These are phyloP conservation scores for Yamadazyma phyllophila DNA, from an alignment of 805 yeast species.

Conservation along the genomic window DNA sequence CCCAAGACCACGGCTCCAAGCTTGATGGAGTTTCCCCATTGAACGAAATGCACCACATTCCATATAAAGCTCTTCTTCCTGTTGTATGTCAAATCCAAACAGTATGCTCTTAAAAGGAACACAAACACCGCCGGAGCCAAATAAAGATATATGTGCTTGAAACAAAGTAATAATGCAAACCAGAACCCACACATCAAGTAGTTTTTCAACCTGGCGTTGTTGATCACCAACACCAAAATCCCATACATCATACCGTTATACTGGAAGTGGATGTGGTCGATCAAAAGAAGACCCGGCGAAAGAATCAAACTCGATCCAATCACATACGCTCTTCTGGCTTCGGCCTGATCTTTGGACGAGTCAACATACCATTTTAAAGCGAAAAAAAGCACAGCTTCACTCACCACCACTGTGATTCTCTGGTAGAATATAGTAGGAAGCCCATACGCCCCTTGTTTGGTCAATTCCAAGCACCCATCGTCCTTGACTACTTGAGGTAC, in stretches of 20 bases:
- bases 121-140: constrained; percentile 93
- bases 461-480: constrained; percentile 79
- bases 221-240: constrained; percentile 67
- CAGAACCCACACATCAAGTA: constrained; percentile 61
- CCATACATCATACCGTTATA: constrained; percentile 95
- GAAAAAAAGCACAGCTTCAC: constrained; percentile 68
- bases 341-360: constrained; percentile 34
- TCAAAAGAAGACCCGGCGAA: constrained; percentile 85
- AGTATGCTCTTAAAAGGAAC: constrained; percentile 69
- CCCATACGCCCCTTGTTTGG: constrained; percentile 64
- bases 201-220: constrained; percentile 60
- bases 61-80: constrained; percentile 19
- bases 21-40: constrained; percentile 58
- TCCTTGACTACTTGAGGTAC: constrained; percentile 60
- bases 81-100: constrained; percentile 47
- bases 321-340: constrained; percentile 57
- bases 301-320: constrained; percentile 78
- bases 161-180: constrained; percentile 79
- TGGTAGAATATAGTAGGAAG: constrained; percentile 82
- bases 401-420: constrained; percentile 71
- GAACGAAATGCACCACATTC: constrained; percentile 36
- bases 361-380: constrained; percentile 72
- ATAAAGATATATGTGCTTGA: constrained; percentile 90
- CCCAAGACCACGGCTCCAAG: constrained; percentile 61
- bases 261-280: constrained; percentile 96